Base-by-base conservation (phyloP, 73 alveolate species). In the Effrenium voratum region DNA sequence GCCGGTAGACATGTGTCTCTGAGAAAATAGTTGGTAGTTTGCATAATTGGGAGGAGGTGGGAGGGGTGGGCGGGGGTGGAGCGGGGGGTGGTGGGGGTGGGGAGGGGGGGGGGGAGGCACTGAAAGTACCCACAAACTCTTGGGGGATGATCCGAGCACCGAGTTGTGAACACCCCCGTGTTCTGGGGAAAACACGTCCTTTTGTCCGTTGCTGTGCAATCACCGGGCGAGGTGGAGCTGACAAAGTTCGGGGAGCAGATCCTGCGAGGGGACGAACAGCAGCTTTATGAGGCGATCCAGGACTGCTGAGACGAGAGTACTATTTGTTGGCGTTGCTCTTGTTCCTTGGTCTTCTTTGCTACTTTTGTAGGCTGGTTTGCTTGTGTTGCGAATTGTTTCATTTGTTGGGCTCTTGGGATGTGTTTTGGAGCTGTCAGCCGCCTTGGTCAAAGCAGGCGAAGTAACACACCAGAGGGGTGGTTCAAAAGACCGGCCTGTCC, bases 201-300 rank as follows among this genome's bases (percentile, higher is more conserved):
- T n/a, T n/a, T n/a, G n/a, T n/a, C n/a, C n/a, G n/a, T n/a, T n/a
- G n/a, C n/a, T n/a, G n/a, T n/a, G n/a, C n/a, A n/a, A 52, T 52
- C 63, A 52, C 15, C 15, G 15, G 77, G 77, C 28, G 34, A 87
- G 95, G 95, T 70, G 26, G 95, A 87, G 68, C 95, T 87, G 66
- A 83, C 60, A 26, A 87, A 87, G 85, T 87, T 87, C 49, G 95
- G 95, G 5, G 95, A 87, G 44, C 95, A 87, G 83, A 87, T 87
- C 81, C 45, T 87, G 52, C 55, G 55, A 34, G 95, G 95, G 38
- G 95, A 87, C 70, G 95, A 87, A 12, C 70, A 66, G 45, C 95
- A 77, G 12, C 68, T 87, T 40, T 87, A 87, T 49, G 95, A 87
- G n/a, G 95, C 95, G 72, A 87, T 87, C 2, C 95, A 87, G 95